phyloP scores from a whole-genome alignment of 78 protist genomes.

The Dictyostelium brefeldianum region DNA sequence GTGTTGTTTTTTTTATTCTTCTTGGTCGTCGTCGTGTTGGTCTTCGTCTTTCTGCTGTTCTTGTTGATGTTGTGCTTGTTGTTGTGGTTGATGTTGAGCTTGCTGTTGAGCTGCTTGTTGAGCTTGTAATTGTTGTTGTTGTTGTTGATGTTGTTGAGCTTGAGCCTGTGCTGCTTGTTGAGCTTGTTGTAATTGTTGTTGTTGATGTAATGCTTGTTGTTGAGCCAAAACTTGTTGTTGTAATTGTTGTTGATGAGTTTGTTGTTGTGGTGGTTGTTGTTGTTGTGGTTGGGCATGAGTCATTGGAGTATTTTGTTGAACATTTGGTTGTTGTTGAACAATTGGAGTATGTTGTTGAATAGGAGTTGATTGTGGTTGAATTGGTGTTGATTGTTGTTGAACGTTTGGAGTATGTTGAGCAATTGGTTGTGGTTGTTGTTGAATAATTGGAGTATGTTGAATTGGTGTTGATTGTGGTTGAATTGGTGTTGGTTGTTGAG shows the following conservation, averaged over 20 bases:
- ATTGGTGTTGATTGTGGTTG: background rate
- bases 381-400: background rate
- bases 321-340: background rate
- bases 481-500: background rate
- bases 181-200: background rate
- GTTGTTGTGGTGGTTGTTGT: background rate
- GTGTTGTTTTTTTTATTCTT: background rate
- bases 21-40: background rate
- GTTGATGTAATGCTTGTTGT: background rate
- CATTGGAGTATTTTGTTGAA: background rate
- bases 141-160: background rate
- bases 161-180: background rate
- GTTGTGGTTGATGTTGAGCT: background rate
- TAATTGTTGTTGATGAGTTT: background rate
- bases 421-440: slow-evolving; percentile 6
- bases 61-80: background rate
- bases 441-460: background rate
- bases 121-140: background rate
- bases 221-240: background rate
- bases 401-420: background rate
- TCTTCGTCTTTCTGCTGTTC: no score
- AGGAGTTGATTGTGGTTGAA: background rate
- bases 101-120: background rate
- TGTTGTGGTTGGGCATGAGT: background rate
- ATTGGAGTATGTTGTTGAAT: background rate